Evolutionary conservation across 2,329 filamentous ascomycete species (phyloP), one percentile per base, ranked within the genome.

Genomic region (Keithomyces neogunnii): DNA sequence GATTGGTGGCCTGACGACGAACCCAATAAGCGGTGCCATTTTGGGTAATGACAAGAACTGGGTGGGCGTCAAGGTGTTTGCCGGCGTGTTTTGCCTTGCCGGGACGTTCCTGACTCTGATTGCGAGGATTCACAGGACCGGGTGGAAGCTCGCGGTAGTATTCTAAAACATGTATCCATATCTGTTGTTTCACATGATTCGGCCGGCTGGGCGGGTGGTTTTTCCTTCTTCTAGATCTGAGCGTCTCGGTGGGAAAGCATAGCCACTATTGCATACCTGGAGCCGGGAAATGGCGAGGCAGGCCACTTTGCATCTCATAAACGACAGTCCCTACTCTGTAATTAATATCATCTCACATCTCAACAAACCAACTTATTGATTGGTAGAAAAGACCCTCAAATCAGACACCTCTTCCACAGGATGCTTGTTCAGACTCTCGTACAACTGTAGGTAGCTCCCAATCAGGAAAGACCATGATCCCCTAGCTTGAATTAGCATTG

Each of bases 1-100:
- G 2, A 64, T 86, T 36, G 75, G 75, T 0, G 80, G 78, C 2
- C 65, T 86, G 13, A 74, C 76, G 2, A 76, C 79, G 0, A 78
- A 71, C 51, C 81, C 81, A 0, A 81, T 84, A 55, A 76, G 70
- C 0, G 80, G 80, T 0, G 71, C 72, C 0, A 70, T 72, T 45
- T 47, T 71, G 2, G 56, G 63, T 0, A 53, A 45, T 1, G 53
- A 60, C 0, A 52, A 60, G 4, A 63, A 63, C 5, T 71, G 64
- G 61, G 45, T 61, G 0, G 66, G 65, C 3, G 59, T 70, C 36
- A 72, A 72, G 57, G 53, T 70, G 3, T 72, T 72, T 48, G 56
- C 62, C 0, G 67, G 65, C 4, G 59, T 66, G 2, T 58, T 67
- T 11, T 62, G 64, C 38, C 10, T 67, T 3, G 56, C 53, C 1